Conservation (phyloP, 306 rosid genomes). For the Alnus rubra region DNA sequence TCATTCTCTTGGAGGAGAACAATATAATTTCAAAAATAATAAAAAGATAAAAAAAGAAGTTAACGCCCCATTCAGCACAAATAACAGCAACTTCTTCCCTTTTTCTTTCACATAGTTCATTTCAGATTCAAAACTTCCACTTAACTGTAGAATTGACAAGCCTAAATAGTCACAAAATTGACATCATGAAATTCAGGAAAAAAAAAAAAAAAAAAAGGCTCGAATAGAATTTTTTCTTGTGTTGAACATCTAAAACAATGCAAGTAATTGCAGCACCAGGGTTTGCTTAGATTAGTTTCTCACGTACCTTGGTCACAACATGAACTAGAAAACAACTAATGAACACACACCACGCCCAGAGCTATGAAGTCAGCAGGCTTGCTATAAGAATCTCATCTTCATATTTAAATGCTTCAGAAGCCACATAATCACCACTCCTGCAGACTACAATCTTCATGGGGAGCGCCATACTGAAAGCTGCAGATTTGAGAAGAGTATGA, state of each 20-base stretch:
- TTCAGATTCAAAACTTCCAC: neutral
- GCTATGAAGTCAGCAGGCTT: neutral
- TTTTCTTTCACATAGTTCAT: neutral
- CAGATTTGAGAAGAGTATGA: slow-evolving; percentile 10
- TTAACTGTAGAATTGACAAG: neutral
- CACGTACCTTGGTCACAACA: neutral
- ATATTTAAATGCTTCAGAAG: slow-evolving; percentile 2
- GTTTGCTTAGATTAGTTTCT: slow-evolving; percentile 2
- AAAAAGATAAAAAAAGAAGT: too few relatives aligned
- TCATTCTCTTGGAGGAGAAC: too few relatives aligned
- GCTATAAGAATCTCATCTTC: slow-evolving; percentile 2
- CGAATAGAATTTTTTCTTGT: neutral
- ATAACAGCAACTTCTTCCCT: too few relatives aligned
- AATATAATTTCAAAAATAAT: too few relatives aligned
- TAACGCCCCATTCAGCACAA: too few relatives aligned
- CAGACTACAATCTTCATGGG: slow-evolving; percentile 1
- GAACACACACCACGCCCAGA: neutral
- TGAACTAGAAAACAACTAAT: neutral
- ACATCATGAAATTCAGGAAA: neutral
- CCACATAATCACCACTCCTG: neutral
- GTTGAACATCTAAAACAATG: neutral
- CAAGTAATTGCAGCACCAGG: neutral
- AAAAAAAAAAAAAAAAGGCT: too few relatives aligned
- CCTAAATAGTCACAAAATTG: neutral
- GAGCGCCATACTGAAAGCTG: slow-evolving; percentile 4